A percentile compares a stretch with the other conserved stretches of the same genome.
phyloP scores from a whole-genome alignment of 1,284 basidiomycete species.

The Mixia osmundae region DNA sequence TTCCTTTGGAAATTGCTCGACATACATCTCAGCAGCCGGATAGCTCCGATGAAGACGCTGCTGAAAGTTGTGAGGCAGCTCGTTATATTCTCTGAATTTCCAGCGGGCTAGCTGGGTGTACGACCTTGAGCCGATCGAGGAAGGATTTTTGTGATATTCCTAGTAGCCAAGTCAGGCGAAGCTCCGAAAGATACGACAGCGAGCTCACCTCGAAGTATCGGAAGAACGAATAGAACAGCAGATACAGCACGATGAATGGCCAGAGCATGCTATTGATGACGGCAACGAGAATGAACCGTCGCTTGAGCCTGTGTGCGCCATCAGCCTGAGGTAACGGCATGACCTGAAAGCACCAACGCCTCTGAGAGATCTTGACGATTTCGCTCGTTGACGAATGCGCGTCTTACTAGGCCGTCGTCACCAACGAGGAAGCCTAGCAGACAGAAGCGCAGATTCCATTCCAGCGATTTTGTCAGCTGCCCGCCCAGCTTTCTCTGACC shows the following conservation, averaged over 20 bases:
- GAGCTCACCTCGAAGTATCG: slow-evolving; percentile 76
- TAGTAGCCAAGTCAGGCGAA: slow-evolving; percentile 21
- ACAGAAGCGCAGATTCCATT: slow-evolving; percentile 91
- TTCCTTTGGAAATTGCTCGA: slow-evolving; percentile 92
- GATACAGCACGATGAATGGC: slow-evolving; percentile 91
- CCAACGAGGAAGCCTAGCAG: slow-evolving; percentile 88
- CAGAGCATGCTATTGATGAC: slow-evolving; percentile 82
- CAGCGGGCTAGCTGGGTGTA: slow-evolving; percentile 90
- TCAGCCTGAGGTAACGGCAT: background rate
- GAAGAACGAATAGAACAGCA: slow-evolving; percentile 96
- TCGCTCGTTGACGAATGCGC: slow-evolving; percentile 66
- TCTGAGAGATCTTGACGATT: slow-evolving; percentile 54
- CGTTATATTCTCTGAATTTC: slow-evolving; percentile 99
- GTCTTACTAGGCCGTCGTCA: slow-evolving; percentile 56
- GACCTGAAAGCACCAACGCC: slow-evolving; percentile 35
- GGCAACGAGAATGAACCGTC: slow-evolving; percentile 87
- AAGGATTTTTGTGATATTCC: slow-evolving; percentile 98
- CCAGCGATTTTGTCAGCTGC: slow-evolving; percentile 62
- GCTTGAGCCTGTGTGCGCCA: slow-evolving; percentile 34
- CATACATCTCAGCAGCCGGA: slow-evolving; percentile 74
- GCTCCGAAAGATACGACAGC: background rate
- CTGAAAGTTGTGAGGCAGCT: slow-evolving; percentile 77
- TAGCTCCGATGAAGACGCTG: slow-evolving; percentile 68
- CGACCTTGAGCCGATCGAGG: slow-evolving; percentile 66
- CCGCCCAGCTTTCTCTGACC: slow-evolving; percentile 26